These are phyloP conservation scores for Psilocybe cyanescens DNA, from an alignment of 768 basidiomycete genomes.

Conservation along the genomic window DNA sequence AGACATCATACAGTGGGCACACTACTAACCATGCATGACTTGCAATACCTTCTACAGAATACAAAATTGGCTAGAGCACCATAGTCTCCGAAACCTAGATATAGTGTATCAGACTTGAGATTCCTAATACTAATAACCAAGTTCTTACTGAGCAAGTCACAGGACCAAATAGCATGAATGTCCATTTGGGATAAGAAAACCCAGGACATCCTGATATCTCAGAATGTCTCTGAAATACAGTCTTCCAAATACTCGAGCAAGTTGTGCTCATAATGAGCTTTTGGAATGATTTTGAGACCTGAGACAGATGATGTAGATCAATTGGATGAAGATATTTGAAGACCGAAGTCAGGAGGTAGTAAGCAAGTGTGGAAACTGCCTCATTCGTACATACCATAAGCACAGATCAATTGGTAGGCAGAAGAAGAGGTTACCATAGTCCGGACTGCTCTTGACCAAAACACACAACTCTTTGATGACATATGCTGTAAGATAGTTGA, in stretches of 20 bases:
- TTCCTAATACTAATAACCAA: not conserved
- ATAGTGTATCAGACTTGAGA: not conserved
- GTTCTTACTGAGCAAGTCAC: not conserved
- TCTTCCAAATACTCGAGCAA: not conserved
- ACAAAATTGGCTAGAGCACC: not conserved
- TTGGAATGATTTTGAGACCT: not conserved
- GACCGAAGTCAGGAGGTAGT: not conserved
- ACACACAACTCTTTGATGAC: not conserved
- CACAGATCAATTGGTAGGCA: not conserved
- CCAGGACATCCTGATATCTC: not conserved
- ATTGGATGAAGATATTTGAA: not conserved
- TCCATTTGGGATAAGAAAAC: not conserved
- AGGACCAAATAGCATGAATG: not conserved
- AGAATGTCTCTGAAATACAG: not conserved
- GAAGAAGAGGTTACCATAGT: not conserved
- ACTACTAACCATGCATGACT: not conserved
- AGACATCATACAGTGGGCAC: not conserved
- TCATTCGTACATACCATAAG: not conserved
- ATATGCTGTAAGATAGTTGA: not conserved
- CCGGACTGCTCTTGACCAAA: not conserved
- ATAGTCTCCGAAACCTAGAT: not conserved
- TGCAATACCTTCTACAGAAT: not conserved
- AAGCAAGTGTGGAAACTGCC: too few species aligned
- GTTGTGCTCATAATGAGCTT: not conserved
- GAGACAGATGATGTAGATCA: not conserved